Evolutionary conservation across 805 yeast genomes (phyloP).

Genomic region (Candida morakotiae): DNA sequence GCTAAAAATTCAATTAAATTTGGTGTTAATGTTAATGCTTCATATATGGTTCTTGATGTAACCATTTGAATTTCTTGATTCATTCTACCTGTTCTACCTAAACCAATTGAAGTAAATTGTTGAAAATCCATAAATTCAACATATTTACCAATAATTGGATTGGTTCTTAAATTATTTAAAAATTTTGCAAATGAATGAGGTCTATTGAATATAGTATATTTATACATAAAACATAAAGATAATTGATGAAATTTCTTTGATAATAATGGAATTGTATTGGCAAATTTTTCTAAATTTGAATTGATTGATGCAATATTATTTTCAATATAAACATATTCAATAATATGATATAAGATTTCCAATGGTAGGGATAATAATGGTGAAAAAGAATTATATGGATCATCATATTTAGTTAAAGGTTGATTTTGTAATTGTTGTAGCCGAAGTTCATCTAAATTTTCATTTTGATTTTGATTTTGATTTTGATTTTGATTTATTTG

Average conservation of each 20-base stretch:
- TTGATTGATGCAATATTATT: slow-evolving; percentile 50
- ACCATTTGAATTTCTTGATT: slow-evolving; percentile 89
- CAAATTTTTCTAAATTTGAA: slow-evolving; percentile 47
- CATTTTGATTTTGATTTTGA: background rate
- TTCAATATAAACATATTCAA: slow-evolving; percentile 53
- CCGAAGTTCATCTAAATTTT: background rate
- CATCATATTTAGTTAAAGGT: slow-evolving; percentile 5
- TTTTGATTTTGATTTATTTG: background rate
- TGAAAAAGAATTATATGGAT: slow-evolving; percentile 4
- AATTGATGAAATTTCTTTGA: slow-evolving; percentile 56
- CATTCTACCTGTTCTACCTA: slow-evolving; percentile 87
- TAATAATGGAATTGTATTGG: slow-evolving; percentile 51
- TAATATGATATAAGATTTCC: slow-evolving; percentile 51
- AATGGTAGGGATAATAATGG: slow-evolving; percentile 41
- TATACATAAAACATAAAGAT: slow-evolving; percentile 55
- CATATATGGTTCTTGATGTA: slow-evolving; percentile 64
- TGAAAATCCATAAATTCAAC: slow-evolving; percentile 81
- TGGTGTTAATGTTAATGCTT: slow-evolving; percentile 60
- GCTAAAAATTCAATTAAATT: slow-evolving; percentile 76
- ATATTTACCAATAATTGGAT: slow-evolving; percentile 48
- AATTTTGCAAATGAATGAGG: slow-evolving; percentile 78
- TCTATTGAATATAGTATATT: slow-evolving; percentile 69
- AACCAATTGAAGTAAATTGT: slow-evolving; percentile 83
- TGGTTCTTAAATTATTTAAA: slow-evolving; percentile 44
- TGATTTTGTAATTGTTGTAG: slow-evolving; percentile 3